Conservation (phyloP, 2,329 filamentous ascomycete species). For the Fusarium xyrophilum region DNA sequence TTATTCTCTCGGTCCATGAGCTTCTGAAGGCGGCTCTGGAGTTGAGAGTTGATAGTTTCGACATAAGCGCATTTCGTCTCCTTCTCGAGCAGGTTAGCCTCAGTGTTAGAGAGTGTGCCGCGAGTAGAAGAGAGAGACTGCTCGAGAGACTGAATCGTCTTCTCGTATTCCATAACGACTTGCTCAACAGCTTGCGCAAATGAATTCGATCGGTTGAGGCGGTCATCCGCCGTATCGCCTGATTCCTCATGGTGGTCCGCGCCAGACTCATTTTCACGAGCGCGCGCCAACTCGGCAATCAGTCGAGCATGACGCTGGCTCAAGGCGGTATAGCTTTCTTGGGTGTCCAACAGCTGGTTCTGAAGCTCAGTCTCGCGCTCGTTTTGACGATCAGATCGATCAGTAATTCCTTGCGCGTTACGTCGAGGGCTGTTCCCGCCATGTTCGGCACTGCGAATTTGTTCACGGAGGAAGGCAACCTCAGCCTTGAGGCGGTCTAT, state of each 20-base stretch:
- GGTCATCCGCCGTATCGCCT: conserved; percentile 82
- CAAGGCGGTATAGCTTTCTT: conserved; percentile 92
- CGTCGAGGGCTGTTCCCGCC: conserved; percentile 63
- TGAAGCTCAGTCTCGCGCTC: conserved; percentile 90
- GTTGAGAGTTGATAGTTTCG: conserved; percentile 89
- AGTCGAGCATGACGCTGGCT: conserved; percentile 94
- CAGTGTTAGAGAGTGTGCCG: conserved; percentile 79
- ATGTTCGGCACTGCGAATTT: conserved; percentile 79
- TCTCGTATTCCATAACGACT: conserved; percentile 96
- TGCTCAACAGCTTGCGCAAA: conserved; percentile 96
- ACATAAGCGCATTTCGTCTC: conserved; percentile 93
- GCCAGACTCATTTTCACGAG: conserved; percentile 71
- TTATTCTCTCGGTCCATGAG: conserved; percentile 88
- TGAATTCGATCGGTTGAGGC: conserved; percentile 91
- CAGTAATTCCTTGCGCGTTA: conserved; percentile 61
- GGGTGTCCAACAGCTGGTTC: conserved; percentile 88
- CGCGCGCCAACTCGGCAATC: conserved; percentile 90
- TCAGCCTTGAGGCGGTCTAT: conserved; percentile 95
- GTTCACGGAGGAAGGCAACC: conserved; percentile 90
- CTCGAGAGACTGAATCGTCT: conserved; percentile 94
- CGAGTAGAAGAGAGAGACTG: conserved; percentile 89
- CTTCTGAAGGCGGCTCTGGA: conserved; percentile 91
- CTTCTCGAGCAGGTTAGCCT: conserved; percentile 87
- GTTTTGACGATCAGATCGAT: conserved; percentile 78
- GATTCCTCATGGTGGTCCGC: conserved; percentile 66